Evolutionary conservation across 2,329 filamentous ascomycete genomes (phyloP), one percentile per base, ranked within the genome.

Genomic region (Penicillium sp.): DNA sequence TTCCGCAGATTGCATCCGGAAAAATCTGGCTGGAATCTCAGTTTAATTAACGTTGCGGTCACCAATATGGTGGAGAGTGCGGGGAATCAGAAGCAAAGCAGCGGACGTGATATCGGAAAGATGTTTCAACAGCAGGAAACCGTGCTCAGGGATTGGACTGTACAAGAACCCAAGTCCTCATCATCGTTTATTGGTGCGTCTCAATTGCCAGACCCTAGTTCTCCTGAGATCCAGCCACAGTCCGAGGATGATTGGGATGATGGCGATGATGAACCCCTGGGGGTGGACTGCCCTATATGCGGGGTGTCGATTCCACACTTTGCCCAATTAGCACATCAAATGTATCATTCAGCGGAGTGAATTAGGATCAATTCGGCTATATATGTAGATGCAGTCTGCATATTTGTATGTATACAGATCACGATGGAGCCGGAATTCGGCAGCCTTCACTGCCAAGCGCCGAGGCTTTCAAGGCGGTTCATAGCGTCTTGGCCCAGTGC

Each of bases 1-100:
- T 91, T 96, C 66, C 84, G 85, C 13, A 86, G 84, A 57, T 77
- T 96, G 11, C 87, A 93, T 60, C 81, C 85, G 0, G 85, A 88
- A 57, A 83, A 81, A 58, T 76, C 79, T 8, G 85, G 83, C 2
- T 96, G 90, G 88, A 89, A 93, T 61, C 73, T 97, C 16, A 89
- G 88, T 60, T 76, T 97, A 47, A 78, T 97, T 55, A 97, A 97
- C 61, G 77, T 97, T 19, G 92, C 90, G 42, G 91, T 90, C 7
- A 88, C 89, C 13, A 96, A 96, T 68, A 93, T 97, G 86, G 81
- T 81, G 1, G 77, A 81, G 38, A 78, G 76, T 14, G 84, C 82
- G 4, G 76, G 76, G 13, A 78, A 81, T 56, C 65, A 74, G 29
- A 77, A 79, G 54, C 74, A 76, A 9, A 82, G 81, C 29, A 78